Conservation (phyloP, 1,284 basidiomycete species). For the Amylostereum areolatum region DNA sequence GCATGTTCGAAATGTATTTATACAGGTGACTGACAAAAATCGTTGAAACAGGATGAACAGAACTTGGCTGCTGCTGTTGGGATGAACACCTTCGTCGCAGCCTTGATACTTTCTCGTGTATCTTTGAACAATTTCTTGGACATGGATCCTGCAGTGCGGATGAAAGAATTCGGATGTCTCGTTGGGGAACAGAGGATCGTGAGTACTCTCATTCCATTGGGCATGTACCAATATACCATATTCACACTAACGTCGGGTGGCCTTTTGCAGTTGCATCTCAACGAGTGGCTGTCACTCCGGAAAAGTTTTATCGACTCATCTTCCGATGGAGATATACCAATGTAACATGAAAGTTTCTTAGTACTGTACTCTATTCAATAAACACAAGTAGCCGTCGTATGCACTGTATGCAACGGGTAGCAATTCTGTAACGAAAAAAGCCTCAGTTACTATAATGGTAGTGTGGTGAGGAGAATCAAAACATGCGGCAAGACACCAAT, state of each 20-base stretch:
- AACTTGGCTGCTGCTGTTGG: constrained; percentile 45
- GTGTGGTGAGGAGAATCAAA: no score
- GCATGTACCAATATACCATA: not conserved
- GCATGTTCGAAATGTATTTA: constrained; percentile 8
- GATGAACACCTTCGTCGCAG: constrained; percentile 64
- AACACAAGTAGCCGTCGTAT: no score
- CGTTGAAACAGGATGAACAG: constrained; percentile 43
- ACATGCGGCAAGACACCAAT: no score
- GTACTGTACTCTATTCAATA: not conserved
- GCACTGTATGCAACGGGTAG: no score
- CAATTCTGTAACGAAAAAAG: no score
- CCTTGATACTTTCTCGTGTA: constrained; percentile 52
- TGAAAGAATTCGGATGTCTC: constrained; percentile 41
- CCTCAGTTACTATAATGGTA: no score
- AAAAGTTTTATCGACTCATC: not conserved
- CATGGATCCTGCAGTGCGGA: constrained; percentile 29
- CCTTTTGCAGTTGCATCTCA: not conserved
- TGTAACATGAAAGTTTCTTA: not conserved
- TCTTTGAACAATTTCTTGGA: constrained; percentile 50
- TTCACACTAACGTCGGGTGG: not conserved
- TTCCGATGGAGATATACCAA: not conserved
- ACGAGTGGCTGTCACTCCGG: constrained; percentile 6
- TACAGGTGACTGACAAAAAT: constrained; percentile 4
- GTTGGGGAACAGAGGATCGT: constrained; percentile 53
- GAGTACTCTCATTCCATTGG: constrained; percentile 20